Evolutionary conservation across 208 protist genomes (phyloP), one percentile per base, ranked within the genome.

Genomic region (Leishmania arabica): DNA sequence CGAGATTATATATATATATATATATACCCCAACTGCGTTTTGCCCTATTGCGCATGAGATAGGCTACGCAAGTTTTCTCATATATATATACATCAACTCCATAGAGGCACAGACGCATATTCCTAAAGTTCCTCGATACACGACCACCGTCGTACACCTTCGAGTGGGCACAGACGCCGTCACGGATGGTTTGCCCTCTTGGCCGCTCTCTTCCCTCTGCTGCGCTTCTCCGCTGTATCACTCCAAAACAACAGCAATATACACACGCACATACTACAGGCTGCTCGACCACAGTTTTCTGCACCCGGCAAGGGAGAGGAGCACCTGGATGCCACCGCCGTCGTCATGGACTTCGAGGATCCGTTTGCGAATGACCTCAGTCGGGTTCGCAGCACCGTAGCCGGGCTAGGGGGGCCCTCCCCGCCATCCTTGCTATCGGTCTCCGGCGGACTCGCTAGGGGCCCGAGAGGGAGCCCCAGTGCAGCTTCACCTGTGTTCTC

Each of bases 291-390:
- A 47, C 66, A 71, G 37, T 5, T 42, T 31, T 71, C 66, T 21
- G 47, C 42, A 17, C 11, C 27, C 19, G 62, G 40, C 34, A 58
- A 58, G 45, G 7, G 9, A 58, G 3, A 62, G 31, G 51, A 21
- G 34, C 72, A 40, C 24, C 24, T 73, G 34, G 24, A 76, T 62
- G 72, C 15, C 72, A 62, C 72, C 72, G 53, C 24, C 3, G 34
- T n/a, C n/a, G 72, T 45, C 1, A 95, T 95, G 92, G 92, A 88
- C 80, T 81, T 95, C 66, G 82, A 95, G 37, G 90, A 95, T 69
- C 92, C 87, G 34, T 95, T 91, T 82, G 89, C 92, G 17, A 83
- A 86, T 86, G 90, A 95, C 72, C 84, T 93, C 51, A 82, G 78
- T 21, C 82, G 82, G 34, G 84, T 92, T 70, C 75, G 70, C 68